Percentiles rank a stretch among this genome's conserved stretches.
phyloP scores from a whole-genome alignment of 352 stramenopile genomes.

The Phytopythium kandeliae region DNA sequence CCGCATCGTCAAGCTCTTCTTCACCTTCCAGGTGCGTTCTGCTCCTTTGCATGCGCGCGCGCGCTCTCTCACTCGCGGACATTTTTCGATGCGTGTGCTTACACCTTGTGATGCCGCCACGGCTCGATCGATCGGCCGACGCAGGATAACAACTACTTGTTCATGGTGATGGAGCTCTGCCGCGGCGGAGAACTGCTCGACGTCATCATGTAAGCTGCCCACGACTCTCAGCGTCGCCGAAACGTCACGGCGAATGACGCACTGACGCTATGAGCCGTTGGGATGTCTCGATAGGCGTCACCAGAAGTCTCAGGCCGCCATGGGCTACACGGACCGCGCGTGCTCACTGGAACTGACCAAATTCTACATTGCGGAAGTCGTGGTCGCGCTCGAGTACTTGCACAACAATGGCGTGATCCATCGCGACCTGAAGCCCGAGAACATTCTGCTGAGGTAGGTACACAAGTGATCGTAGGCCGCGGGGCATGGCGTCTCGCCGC shows the following conservation, averaged over 20 bases:
- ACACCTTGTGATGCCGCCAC: no score
- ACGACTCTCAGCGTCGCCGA: no score
- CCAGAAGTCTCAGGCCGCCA: constrained; percentile 58
- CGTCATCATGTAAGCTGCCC: constrained; percentile 87
- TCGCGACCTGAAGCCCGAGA: constrained; percentile 93
- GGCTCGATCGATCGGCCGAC: no score
- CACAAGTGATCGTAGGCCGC: no score
- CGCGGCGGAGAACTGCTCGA: constrained; percentile 82
- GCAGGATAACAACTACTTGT: constrained; percentile 80
- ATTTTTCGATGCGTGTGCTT: not conserved
- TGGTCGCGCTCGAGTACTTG: constrained; percentile 92
- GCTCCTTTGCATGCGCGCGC: no score
- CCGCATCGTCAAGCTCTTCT: constrained; percentile 88
- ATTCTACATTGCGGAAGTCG: constrained; percentile 94
- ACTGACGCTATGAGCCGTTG: no score
- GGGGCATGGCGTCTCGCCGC: no score
- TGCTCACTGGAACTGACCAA: constrained; percentile 82
- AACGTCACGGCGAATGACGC: no score
- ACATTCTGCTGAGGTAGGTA: constrained; percentile 69
- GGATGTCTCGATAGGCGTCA: no score
- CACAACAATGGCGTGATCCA: constrained; percentile 94
- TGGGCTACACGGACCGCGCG: constrained; percentile 50
- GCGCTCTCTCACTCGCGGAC: no score
- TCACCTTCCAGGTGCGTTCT: constrained; percentile 83
- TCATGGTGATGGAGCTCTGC: constrained; percentile 90